A percentile compares a stretch with the other conserved stretches of the same genome.
Conservation (phyloP, 2,329 filamentous ascomycete species). For the Fusarium nisikadoi region DNA sequence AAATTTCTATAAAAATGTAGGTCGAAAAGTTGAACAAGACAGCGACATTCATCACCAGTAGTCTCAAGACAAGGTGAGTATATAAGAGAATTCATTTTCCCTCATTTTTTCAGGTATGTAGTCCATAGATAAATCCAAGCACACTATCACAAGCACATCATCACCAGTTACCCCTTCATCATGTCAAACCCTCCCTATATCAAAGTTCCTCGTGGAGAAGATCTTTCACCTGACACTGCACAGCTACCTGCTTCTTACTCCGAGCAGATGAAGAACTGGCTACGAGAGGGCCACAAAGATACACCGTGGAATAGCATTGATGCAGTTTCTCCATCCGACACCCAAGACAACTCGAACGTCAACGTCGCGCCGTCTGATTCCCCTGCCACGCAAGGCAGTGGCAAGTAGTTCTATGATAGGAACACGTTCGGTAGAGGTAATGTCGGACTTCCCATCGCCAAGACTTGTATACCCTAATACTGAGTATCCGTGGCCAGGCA, state of each 20-base stretch:
- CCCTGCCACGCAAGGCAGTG: conserved; percentile 5
- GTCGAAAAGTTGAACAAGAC: not conserved
- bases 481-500: accelerated
- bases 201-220: not conserved
- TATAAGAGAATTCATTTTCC: not conserved
- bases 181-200: not conserved
- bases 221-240: not conserved
- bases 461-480: not conserved
- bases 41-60: not conserved
- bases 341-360: not conserved
- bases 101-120: not conserved
- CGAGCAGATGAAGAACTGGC: conserved; percentile 5
- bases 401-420: not conserved
- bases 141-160: not conserved
- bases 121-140: not conserved
- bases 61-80: not conserved
- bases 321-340: not conserved
- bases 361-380: not conserved
- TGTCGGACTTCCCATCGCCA: accelerated
- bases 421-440: not conserved
- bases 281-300: not conserved
- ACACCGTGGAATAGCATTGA: conserved; percentile 10
- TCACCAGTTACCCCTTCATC: not conserved
- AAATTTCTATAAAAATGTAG: not conserved
- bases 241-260: not conserved